Conservation (phyloP, 768 basidiomycete species). For the Paxillus rubicundulus region DNA sequence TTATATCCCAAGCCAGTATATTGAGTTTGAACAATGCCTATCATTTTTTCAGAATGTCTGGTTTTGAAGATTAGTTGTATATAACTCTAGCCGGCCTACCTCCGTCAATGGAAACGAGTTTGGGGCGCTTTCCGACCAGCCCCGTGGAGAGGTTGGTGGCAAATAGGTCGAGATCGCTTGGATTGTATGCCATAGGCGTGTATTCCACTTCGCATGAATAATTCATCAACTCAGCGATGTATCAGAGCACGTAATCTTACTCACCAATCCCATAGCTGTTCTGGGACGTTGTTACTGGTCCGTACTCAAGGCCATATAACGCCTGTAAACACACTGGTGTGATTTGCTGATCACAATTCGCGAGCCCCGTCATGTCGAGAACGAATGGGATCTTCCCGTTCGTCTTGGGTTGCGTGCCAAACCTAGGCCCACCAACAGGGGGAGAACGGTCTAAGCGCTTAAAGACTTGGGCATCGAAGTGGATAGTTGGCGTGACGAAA, state of each 20-base stretch:
- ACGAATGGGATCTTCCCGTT: conserved; percentile 10
- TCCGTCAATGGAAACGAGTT: conserved; percentile 21
- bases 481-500: conserved; percentile 37
- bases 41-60: background rate
- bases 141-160: conserved; percentile 38
- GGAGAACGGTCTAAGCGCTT: conserved; percentile 20
- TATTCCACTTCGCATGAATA: conserved; percentile 36
- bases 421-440: background rate
- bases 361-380: conserved; percentile 14
- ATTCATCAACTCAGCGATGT: background rate
- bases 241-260: background rate
- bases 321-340: conserved; percentile 41
- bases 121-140: conserved; percentile 40
- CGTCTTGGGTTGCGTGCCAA: conserved; percentile 6
- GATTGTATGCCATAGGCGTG: conserved; percentile 41
- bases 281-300: conserved; percentile 27
- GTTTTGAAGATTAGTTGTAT: background rate
- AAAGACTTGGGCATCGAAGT: conserved; percentile 33
- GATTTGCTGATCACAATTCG: conserved; percentile 31
- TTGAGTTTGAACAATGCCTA: conserved; percentile 45
- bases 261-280: conserved; percentile 41
- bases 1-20: conserved; percentile 42
- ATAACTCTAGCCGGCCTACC: background rate
- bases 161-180: conserved; percentile 44
- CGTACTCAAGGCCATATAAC: conserved; percentile 36